A percentile compares a stretch with the other conserved stretches of the same genome.
phyloP scores from a whole-genome alignment of 371 early-diverging fungal species.

The Apophysomyces sp. region DNA sequence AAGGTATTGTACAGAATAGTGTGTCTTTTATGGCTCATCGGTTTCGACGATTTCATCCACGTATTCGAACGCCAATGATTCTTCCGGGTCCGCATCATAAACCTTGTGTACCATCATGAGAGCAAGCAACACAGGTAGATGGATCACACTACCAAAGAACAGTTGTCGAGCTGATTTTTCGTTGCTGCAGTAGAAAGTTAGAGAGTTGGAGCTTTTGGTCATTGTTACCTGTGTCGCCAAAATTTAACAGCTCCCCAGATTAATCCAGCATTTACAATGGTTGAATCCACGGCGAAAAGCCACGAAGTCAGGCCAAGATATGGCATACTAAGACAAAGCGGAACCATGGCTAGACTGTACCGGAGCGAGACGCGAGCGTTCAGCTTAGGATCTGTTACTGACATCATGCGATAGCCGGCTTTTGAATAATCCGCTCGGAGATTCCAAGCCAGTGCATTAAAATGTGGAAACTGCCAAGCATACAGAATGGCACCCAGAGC shows the following conservation, averaged over 20 bases:
- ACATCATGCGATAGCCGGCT: conserved; percentile 97
- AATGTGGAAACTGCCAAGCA: conserved; percentile 99
- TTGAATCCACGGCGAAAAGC: conserved; percentile 81
- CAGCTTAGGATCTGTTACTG: conserved; percentile 83
- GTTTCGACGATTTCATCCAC: conserved; percentile 4
- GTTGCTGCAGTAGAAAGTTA: conserved; percentile 31
- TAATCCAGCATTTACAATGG: conserved; percentile 74
- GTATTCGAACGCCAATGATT: background rate
- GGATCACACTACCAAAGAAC: conserved; percentile 89
- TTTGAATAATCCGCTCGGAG: conserved; percentile 92
- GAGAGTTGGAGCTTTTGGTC: background rate
- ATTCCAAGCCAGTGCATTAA: conserved; percentile 92
- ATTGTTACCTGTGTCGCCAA: conserved; percentile 59
- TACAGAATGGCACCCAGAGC: conserved; percentile 80
- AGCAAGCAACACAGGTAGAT: conserved; percentile 83
- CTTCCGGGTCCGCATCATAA: background rate
- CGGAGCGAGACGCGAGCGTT: conserved; percentile 88
- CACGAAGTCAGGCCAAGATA: conserved; percentile 74
- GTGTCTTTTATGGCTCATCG: background rate
- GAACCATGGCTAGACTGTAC: conserved; percentile 85
- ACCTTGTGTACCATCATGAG: conserved; percentile 88
- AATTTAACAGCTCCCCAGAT: conserved; percentile 71
- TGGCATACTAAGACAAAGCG: conserved; percentile 64
- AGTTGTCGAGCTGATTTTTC: conserved; percentile 83
- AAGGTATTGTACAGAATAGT: conserved; percentile 1